A percentile compares a stretch with the other conserved stretches of the same genome.
Conservation (phyloP, 2,329 filamentous ascomycete genomes). For the Nigrospora oryzae region DNA sequence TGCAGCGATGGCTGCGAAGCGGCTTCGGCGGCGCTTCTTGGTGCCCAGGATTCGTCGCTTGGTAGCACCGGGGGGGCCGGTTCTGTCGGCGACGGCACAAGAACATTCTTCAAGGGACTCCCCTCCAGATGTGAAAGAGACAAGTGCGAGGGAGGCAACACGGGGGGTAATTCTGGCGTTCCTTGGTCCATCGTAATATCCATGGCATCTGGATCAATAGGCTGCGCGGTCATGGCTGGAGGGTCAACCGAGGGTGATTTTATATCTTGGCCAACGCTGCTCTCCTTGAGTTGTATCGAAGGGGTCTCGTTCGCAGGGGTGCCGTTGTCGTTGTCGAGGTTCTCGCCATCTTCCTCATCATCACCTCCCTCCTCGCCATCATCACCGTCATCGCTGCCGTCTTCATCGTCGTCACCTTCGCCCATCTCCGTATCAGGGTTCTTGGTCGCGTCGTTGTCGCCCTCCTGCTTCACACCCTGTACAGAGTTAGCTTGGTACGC, state of each 20-base stretch:
- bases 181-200: slow-evolving; percentile 8
- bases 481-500: slow-evolving; percentile 8
- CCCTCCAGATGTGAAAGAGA: slow-evolving; percentile 31
- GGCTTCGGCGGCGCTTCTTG: slow-evolving; percentile 2
- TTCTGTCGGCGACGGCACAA: slow-evolving; percentile 36
- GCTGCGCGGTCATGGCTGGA: slow-evolving; percentile 6
- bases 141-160: slow-evolving; percentile 13
- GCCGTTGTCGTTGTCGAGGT: slow-evolving; percentile 37
- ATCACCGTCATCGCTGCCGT: slow-evolving; percentile 37
- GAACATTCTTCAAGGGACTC: slow-evolving; percentile 44
- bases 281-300: slow-evolving; percentile 18
- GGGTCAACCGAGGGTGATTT: slow-evolving; percentile 19
- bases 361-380: slow-evolving; percentile 37
- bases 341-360: slow-evolving; percentile 31
- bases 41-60: slow-evolving; percentile 4
- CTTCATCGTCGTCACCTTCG: slow-evolving; percentile 41
- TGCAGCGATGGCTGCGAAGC: slow-evolving; percentile 1
- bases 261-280: slow-evolving; percentile 17
- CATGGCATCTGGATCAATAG: slow-evolving; percentile 11
- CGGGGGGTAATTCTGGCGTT: slow-evolving; percentile 19
- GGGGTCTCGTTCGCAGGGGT: slow-evolving; percentile 10
- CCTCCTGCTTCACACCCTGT: slow-evolving; percentile 31
- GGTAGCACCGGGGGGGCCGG: slow-evolving; percentile 13
- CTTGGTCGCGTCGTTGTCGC: slow-evolving; percentile 33
- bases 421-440: slow-evolving; percentile 44